Evolutionary conservation across 2,329 filamentous ascomycete species (phyloP), one percentile per base, ranked within the genome.

Genomic region (Clarireedia hainanense): DNA sequence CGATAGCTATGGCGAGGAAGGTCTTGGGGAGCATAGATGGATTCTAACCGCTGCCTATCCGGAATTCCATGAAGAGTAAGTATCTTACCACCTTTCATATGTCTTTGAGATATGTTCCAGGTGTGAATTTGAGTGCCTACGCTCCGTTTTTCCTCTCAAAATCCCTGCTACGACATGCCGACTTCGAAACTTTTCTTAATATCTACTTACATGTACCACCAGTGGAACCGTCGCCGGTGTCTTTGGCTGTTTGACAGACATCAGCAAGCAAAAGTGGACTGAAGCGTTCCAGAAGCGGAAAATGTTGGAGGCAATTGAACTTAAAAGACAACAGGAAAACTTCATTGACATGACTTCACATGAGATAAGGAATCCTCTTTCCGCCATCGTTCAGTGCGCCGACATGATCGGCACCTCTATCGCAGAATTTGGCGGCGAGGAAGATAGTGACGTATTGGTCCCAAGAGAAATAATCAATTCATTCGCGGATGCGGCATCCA

Each of bases 161-260:
- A 12, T 34, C 10, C 26, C 7, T 27, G 30, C 9, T 34, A 10
- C 30, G 12, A 34, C 30, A 34, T 12, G 10, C 30, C 30, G 9
- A 34, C 30, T 34, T 4, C 12, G 10, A 34, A 34, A 12, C 10
- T 2, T 12, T 34, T 4, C 30, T 34, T 34, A 34, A 14, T 14
- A 34, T 34, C 17, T 20, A 14, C 39, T 42, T 6, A 42, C 39
- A 20, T 42, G 15, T 17, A 15, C 17, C 10, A 24, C 23, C 4
- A 45, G 42, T 30, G 86, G 85, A 5, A 73, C 74, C 26, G 76
- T 91, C 52, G 89, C 89, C 71, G 83, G 84, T 58, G 85, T 91
- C 3, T 90, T 91, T 63, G 88, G 87, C 52, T 88, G 84, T 65
- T 85, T 95, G 52, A 92, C 89, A 0, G 89, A 95, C 66, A 95